Conservation (phyloP, 1,139 yeast species). For the Pneumocystis wakefieldiae region DNA sequence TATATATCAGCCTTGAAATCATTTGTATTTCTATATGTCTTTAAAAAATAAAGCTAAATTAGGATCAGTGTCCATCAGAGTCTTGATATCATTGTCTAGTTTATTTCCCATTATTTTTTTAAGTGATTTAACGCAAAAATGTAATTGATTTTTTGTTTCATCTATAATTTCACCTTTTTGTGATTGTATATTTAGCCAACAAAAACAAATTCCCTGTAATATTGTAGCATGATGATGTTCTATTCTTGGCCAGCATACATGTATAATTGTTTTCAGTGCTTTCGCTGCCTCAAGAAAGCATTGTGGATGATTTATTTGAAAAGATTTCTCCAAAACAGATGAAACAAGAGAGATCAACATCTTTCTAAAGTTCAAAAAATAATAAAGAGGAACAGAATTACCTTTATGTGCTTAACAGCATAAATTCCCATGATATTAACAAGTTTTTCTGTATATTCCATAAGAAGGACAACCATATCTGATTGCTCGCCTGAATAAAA, state of each 20-base stretch:
- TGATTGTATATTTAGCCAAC: neutral
- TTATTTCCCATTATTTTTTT: neutral
- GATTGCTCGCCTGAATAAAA: neutral
- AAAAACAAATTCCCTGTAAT: neutral
- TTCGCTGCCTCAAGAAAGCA: neutral
- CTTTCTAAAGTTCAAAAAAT: neutral
- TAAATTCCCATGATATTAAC: neutral
- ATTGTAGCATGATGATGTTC: neutral
- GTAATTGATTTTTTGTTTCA: neutral
- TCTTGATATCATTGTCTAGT: neutral
- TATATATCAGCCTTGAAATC: neutral
- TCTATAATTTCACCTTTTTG: neutral
- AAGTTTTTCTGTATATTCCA: neutral
- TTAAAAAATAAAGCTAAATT: neutral
- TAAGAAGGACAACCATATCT: neutral
- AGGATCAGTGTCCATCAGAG: neutral
- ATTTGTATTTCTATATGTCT: neutral
- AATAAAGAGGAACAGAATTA: neutral
- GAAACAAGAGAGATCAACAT: neutral
- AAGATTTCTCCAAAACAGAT: neutral
- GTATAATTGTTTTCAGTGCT: neutral
- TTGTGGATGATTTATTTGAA: neutral
- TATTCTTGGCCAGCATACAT: neutral
- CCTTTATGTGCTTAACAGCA: neutral
- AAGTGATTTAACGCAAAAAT: neutral